A percentile compares a stretch with the other conserved stretches of the same genome.
phyloP scores from a whole-genome alignment of 2,329 filamentous ascomycete genomes.

The Cladobotryum protrusum region DNA sequence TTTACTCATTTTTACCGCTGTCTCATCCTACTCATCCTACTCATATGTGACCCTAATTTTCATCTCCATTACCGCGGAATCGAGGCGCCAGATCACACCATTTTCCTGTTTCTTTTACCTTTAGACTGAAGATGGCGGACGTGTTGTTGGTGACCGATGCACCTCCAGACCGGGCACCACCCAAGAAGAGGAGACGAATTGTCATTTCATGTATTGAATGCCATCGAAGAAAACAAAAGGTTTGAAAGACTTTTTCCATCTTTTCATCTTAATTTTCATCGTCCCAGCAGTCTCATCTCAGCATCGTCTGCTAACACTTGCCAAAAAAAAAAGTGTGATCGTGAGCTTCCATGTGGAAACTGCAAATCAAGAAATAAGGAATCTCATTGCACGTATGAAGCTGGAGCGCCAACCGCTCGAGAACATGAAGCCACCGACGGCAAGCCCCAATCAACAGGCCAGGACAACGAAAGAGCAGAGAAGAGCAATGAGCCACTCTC shows the following conservation, averaged over 20 bases:
- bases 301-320: conserved; percentile 2
- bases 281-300: too few relatives aligned
- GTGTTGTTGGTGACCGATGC: conserved; percentile 2
- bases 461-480: background rate
- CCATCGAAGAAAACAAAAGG: conserved; percentile 58
- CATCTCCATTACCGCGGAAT: too few relatives aligned
- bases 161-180: conserved; percentile 27
- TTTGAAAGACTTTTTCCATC: conserved; percentile 15
- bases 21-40: too few relatives aligned
- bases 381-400: conserved; percentile 51
- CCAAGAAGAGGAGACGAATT: conserved; percentile 52
- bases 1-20: too few relatives aligned
- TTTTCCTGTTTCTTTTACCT: background rate
- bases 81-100: background rate
- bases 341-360: conserved; percentile 53
- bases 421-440: conserved; percentile 18
- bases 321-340: conserved; percentile 43
- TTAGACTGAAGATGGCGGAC: conserved; percentile 7
- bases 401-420: conserved; percentile 38
- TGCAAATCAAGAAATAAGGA: conserved; percentile 53
- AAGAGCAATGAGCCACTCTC: conserved; percentile 28
- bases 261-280: too few relatives aligned
- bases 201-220: conserved; percentile 61
- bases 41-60: too few relatives aligned
- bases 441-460: conserved; percentile 2